Conservation (phyloP, 2,329 filamentous ascomycete genomes). For the Gyromitra esculenta region DNA sequence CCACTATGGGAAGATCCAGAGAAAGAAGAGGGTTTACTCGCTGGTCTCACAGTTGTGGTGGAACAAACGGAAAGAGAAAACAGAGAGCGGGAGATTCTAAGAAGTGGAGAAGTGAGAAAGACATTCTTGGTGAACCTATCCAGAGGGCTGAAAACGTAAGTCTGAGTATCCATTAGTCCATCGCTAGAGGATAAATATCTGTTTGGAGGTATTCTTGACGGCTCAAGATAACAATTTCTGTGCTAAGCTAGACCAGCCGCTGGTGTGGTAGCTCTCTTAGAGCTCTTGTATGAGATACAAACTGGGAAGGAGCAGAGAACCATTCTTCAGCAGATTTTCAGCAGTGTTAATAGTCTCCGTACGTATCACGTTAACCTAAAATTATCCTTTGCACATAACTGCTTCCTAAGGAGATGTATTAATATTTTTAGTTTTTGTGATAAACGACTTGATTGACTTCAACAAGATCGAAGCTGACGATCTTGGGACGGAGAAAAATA, state of each 20-base stretch:
- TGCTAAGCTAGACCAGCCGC: conserved; percentile 52
- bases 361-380: conserved; percentile 33
- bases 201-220: background rate
- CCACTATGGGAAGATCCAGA: conserved; percentile 45
- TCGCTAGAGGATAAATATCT: too few species aligned
- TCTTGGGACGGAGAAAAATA: conserved; percentile 46
- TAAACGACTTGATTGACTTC: conserved; percentile 57
- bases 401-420: conserved; percentile 9
- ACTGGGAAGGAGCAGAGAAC: conserved; percentile 54
- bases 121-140: conserved; percentile 44
- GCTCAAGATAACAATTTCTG: background rate
- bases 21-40: conserved; percentile 48
- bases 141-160: conserved; percentile 48
- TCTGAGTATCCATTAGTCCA: background rate
- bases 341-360: conserved; percentile 51
- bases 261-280: conserved; percentile 55
- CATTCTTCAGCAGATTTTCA: conserved; percentile 51
- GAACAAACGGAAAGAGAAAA: conserved; percentile 52
- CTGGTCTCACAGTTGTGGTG: conserved; percentile 44
- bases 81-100: conserved; percentile 46
- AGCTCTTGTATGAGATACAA: conserved; percentile 54
- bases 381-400: background rate
- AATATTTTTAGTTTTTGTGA: conserved; percentile 42
- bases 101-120: conserved; percentile 41
- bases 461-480: conserved; percentile 55